Percentiles rank a stretch among this genome's conserved stretches.
phyloP scores from a whole-genome alignment of 495 filamentous ascomycete genomes.

The Clavariopsis aquatica region DNA sequence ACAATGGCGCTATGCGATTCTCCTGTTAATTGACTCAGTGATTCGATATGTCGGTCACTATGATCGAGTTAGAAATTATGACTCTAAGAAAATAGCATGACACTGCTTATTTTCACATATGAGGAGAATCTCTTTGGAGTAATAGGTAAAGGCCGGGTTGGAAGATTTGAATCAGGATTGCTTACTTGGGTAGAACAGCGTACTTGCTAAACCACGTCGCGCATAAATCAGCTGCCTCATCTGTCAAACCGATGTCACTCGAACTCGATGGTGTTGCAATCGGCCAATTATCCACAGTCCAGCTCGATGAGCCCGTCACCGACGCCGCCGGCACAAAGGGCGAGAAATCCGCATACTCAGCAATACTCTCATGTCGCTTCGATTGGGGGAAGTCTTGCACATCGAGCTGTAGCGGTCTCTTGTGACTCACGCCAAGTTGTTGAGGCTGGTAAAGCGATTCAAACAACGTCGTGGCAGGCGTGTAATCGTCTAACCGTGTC shows the following conservation, averaged over 20 bases:
- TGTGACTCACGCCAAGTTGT: not conserved
- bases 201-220: constrained; percentile 36
- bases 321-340: constrained; percentile 17
- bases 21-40: constrained; percentile 31
- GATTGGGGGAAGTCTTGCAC: constrained; percentile 28
- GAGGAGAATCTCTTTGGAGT: too few species aligned
- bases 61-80: not conserved
- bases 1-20: constrained; percentile 27
- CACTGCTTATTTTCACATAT: too few species aligned
- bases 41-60: constrained; percentile 34
- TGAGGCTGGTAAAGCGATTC: constrained; percentile 14
- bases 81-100: too few species aligned
- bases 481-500: not conserved
- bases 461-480: constrained; percentile 11
- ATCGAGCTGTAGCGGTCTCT: constrained; percentile 24
- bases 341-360: constrained; percentile 12
- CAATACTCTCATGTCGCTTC: constrained; percentile 20
- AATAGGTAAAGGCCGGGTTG: too few species aligned
- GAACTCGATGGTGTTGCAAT: constrained; percentile 14
- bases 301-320: constrained; percentile 25
- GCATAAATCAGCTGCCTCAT: constrained; percentile 38
- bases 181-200: constrained; percentile 26
- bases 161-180: not conserved
- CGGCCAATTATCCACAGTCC: constrained; percentile 15
- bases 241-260: constrained; percentile 25